phyloP scores from a whole-genome alignment of 176 grass and related monocot genomes.

The Juncus inflexus region DNA sequence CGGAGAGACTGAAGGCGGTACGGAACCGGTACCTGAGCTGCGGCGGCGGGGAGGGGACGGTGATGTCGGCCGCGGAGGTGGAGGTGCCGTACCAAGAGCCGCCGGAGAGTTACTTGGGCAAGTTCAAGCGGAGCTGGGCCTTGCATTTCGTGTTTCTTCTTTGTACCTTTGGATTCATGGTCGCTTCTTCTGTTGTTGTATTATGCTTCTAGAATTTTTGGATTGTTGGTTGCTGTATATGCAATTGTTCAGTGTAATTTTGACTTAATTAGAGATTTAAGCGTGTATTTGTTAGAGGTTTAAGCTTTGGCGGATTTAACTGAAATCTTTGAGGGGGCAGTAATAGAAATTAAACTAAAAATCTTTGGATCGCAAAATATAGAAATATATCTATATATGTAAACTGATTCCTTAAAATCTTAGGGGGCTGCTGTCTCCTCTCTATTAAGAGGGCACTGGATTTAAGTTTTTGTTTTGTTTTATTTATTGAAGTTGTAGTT shows the following conservation, averaged over 20 bases:
- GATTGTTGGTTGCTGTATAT: neutral
- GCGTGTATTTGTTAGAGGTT: neutral
- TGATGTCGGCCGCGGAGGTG: slow-evolving; percentile 51
- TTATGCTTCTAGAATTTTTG: slow-evolving; percentile 62
- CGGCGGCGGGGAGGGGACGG: slow-evolving; percentile 11
- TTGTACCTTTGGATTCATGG: slow-evolving; percentile 79
- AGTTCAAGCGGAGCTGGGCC: slow-evolving; percentile 89
- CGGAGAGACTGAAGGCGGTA: slow-evolving; percentile 67
- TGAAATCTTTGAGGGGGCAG: no score
- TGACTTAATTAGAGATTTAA: neutral
- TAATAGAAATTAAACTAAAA: no score
- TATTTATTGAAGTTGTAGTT: neutral
- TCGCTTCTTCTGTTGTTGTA: slow-evolving; percentile 53
- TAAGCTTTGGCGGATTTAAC: no score
- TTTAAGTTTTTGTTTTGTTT: neutral
- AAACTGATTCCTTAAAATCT: no score
- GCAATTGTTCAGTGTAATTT: no score
- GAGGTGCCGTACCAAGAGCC: slow-evolving; percentile 94
- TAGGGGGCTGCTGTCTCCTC: no score
- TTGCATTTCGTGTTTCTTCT: slow-evolving; percentile 78
- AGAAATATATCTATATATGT: no score
- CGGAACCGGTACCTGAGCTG: slow-evolving; percentile 33
- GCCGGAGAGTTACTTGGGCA: slow-evolving; percentile 70
- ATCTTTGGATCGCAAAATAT: no score
- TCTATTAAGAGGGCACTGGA: no score